Percentiles rank a stretch among this genome's conserved stretches.
These are phyloP conservation scores for Rhynchosporium agropyri DNA, from an alignment of 2,329 filamentous ascomycete genomes.

Conservation along the genomic window DNA sequence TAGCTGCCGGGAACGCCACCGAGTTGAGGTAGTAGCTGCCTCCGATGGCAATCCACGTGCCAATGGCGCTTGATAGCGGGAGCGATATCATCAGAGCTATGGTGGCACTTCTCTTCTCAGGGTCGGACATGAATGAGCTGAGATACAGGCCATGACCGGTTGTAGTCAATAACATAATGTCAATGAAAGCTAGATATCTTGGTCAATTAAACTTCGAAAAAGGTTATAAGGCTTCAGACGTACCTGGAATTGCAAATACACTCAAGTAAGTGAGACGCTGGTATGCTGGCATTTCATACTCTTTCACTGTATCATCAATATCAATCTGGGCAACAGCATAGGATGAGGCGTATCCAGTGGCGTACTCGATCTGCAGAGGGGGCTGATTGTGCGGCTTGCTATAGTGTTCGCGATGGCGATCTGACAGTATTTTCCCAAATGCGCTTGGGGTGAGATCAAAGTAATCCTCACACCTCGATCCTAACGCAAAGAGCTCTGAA, in stretches of 20 bases:
- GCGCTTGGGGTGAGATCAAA: slow-evolving; percentile 19
- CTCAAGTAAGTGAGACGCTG: slow-evolving; percentile 16
- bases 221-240: background rate
- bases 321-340: slow-evolving; percentile 18
- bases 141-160: slow-evolving; percentile 17
- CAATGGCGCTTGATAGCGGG: slow-evolving; percentile 13
- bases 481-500: slow-evolving; percentile 15
- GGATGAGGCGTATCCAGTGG: slow-evolving; percentile 9
- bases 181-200: slow-evolving; percentile 11
- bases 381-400: slow-evolving; percentile 17
- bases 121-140: slow-evolving; percentile 16
- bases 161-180: slow-evolving; percentile 14
- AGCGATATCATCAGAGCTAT: slow-evolving; percentile 16
- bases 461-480: slow-evolving; percentile 17
- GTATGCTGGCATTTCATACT: slow-evolving; percentile 10
- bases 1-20: slow-evolving; percentile 14
- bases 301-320: slow-evolving; percentile 13
- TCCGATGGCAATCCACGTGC: slow-evolving; percentile 15
- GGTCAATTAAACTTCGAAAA: background rate
- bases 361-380: slow-evolving; percentile 17
- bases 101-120: slow-evolving; percentile 6
- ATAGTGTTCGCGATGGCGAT: slow-evolving; percentile 17
- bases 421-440: slow-evolving; percentile 17
- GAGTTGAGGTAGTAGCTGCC: slow-evolving; percentile 21
- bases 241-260: slow-evolving; percentile 17